Evolutionary conservation across 352 stramenopile genomes (phyloP).

Genomic region (Albugo laibachii): DNA sequence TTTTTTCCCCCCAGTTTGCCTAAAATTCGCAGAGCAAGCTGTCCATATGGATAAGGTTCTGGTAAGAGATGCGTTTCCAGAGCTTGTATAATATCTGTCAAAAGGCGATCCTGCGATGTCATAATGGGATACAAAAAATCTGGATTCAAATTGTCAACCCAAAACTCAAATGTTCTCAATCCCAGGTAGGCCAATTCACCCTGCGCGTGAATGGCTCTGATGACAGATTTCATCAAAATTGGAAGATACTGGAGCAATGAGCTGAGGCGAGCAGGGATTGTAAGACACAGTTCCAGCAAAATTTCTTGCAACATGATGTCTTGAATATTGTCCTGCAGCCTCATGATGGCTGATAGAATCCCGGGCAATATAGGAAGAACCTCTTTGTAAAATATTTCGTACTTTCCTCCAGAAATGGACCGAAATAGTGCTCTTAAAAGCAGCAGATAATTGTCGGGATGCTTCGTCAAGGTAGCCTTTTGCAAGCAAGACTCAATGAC

Average conservation of each 20-base stretch:
- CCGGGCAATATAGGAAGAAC: constrained; percentile 86
- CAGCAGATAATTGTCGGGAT: constrained; percentile 90
- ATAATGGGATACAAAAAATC: constrained; percentile 93
- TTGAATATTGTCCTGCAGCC: constrained; percentile 80
- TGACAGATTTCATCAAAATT: constrained; percentile 89
- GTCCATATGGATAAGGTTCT: constrained; percentile 93
- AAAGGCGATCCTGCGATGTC: constrained; percentile 68
- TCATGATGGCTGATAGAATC: constrained; percentile 86
- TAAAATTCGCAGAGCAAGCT: constrained; percentile 89
- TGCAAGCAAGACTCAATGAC: constrained; percentile 88
- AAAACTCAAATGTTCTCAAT: constrained; percentile 94
- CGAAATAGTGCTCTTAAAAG: constrained; percentile 88
- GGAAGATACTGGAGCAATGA: constrained; percentile 94
- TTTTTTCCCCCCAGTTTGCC: constrained; percentile 94
- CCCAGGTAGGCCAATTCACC: constrained; percentile 92
- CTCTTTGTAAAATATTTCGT: constrained; percentile 97
- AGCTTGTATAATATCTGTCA: constrained; percentile 91
- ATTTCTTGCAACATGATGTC: constrained; percentile 78
- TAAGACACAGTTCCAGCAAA: constrained; percentile 91
- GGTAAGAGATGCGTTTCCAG: constrained; percentile 90
- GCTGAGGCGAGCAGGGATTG: constrained; percentile 88
- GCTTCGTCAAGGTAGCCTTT: constrained; percentile 76
- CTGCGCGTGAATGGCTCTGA: constrained; percentile 85
- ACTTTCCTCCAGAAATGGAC: constrained; percentile 93
- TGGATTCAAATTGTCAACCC: constrained; percentile 96